phyloP scores from a whole-genome alignment of 805 yeast species.

The Pichia californica region DNA sequence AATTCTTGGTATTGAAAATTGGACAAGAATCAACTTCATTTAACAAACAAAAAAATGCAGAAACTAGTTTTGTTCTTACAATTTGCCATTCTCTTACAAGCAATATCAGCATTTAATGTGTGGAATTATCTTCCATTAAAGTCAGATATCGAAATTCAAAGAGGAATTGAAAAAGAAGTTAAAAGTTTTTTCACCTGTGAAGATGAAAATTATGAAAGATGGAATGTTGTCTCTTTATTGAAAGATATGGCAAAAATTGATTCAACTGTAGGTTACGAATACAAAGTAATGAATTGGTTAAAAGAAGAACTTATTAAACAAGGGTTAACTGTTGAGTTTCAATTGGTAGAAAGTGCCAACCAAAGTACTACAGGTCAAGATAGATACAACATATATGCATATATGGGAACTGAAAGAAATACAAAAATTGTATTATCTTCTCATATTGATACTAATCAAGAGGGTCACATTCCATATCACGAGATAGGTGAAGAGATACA shows the following conservation, averaged over 20 bases:
- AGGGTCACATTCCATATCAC: not conserved
- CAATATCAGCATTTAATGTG: too few species aligned
- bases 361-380: not conserved
- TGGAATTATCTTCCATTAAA: too few species aligned
- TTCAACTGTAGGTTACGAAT: conserved; percentile 1
- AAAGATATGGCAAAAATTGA: not conserved
- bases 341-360: conserved; percentile 3
- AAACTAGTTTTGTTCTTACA: too few species aligned
- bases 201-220: not conserved
- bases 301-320: conserved; percentile 21
- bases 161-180: too few species aligned
- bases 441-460: conserved; percentile 66
- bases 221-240: not conserved
- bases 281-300: not conserved
- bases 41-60: too few species aligned
- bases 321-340: conserved; percentile 52
- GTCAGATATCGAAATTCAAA: too few species aligned
- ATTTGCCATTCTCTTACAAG: too few species aligned
- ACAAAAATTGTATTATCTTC: conserved; percentile 45
- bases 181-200: too few species aligned
- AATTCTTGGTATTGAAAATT: too few species aligned
- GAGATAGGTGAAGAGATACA: conserved; percentile 39
- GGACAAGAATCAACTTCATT: too few species aligned
- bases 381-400: conserved; percentile 45
- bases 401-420: conserved; percentile 38